Base-by-base conservation (phyloP, 345 rosid species). In the Pistacia vera region DNA sequence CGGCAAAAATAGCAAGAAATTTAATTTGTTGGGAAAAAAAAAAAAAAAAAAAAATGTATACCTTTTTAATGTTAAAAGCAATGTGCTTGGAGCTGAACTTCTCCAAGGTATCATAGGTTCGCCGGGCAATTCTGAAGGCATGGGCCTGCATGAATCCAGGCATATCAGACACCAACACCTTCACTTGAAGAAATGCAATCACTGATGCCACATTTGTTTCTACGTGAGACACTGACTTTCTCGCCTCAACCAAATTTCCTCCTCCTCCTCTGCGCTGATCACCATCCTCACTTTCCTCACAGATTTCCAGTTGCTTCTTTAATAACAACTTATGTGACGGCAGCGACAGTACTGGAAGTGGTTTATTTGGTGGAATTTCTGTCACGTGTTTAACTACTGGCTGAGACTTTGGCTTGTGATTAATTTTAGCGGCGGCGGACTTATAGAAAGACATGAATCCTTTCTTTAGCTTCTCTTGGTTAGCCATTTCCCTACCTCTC, bases 61-160 rank as follows among this genome's bases (percentile, higher is more conserved):
- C 98, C 98, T 89, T 92, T 85, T 94, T 94, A 66, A 92, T 88
- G 86, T 91, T 90, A 75, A 81, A 90, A 81, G 98, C 98, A 84
- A 92, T 85, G 86, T 89, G 93, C 73, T 81, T 92, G 28, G 97
- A 57, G 88, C 98, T 94, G 63, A 91, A 91, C 71, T 84, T 88
- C 81, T 91, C 97, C 84, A 88, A 90, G 81, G 90, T 82, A 74
- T 92, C 95, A 36, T 83, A 88, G 33, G 90, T 90, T 73, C 77
- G 82, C 63, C 98, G 86, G 13, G 97, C 95, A 74, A 93, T 92
- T 75, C 91, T 81, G 68, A 94, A 91, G 68, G 97, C 98, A 84
- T 91, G 98, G 44, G 83, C 90, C 73, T 92, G 98, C 98, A 94
- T 94, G 85, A 82, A 88, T 61, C 87, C 95, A 35, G 97, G 93